Base-by-base conservation (phyloP, 1,284 basidiomycete species). In the Earliella scabrosa region DNA sequence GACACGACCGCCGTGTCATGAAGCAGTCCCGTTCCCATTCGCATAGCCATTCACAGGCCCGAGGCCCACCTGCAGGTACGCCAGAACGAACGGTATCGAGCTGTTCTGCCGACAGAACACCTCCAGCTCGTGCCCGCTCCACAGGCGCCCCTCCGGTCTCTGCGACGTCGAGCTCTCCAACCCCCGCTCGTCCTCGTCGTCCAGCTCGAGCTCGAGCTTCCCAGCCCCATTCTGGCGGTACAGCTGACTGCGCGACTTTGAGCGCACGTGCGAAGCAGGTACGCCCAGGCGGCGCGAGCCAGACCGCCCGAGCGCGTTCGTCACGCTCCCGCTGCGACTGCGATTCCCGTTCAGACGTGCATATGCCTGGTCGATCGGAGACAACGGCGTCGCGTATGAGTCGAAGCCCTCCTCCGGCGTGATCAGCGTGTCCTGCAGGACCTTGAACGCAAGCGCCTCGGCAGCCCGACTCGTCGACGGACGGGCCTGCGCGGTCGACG, bases 341-440 rank as follows among this genome's bases (percentile, higher is more conserved):
- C 52, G 36, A 46, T 58, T 40, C 52, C 65, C 63, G 4, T 52
- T 68, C 29, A 72, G 54, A 8, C 65, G 64, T 2, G 69, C 67
- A 1, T 68, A 55, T 8, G 70, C 68, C 32, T 68, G 59, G 47
- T 70, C 69, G 43, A 69, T 49, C 2, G 70, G 61, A 4, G 69
- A 67, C 0, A 55, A 57, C 0, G 64, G 53, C 3, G 49, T 53
- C 2, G 52, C 43, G 21, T 41, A 54, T 5, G 59, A 52, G 11
- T 32, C 45, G 40, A 50, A 51, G 40, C 62, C 61, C 16, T 58
- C 60, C 63, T 61, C 54, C 14, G 63, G 36, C 53, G 78, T 77
- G 56, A 95, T 86, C 45, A 97, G 76, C 0, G 88, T 88, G 64
- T 97, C 92, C 57, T 94, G 90, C 40, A 97, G 76, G 13, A 94